phyloP scores from a whole-genome alignment of 345 rosid genomes.

The Gynandropsis gynandra region DNA sequence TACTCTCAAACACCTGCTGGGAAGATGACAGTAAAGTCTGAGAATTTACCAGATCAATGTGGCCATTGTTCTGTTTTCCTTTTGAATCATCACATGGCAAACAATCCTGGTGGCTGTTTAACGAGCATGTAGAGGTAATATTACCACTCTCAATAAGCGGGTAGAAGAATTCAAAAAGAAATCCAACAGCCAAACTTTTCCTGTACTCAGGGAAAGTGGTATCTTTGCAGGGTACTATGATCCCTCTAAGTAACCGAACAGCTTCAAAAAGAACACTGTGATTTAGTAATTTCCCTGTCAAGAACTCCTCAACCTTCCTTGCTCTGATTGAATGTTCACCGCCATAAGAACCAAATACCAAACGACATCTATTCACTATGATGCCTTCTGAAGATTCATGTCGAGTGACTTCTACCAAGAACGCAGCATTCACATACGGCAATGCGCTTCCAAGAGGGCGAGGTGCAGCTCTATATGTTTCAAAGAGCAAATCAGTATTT shows the following conservation, averaged over 20 bases:
- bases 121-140: no score
- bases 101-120: no score
- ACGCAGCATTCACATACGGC: conserved; percentile 60
- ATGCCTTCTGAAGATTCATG: conserved; percentile 25
- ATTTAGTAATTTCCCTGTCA: conserved; percentile 42
- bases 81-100: conserved; percentile 25
- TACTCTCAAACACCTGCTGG: conserved; percentile 43
- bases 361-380: conserved; percentile 31
- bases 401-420: conserved; percentile 46
- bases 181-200: conserved; percentile 58
- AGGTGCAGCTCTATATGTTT: conserved; percentile 68
- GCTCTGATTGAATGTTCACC: conserved; percentile 53
- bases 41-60: conserved; percentile 30
- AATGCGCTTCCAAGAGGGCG: conserved; percentile 66
- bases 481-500: conserved; percentile 33
- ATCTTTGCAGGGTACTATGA: conserved; percentile 43
- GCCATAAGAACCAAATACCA: conserved; percentile 68
- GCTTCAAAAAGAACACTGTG: conserved; percentile 37
- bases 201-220: conserved; percentile 37
- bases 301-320: conserved; percentile 41
- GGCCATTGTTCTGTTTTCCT: conserved; percentile 16
- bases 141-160: conserved; percentile 20
- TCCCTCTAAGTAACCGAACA: conserved; percentile 32
- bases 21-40: conserved; percentile 39
- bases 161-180: conserved; percentile 48